Evolutionary conservation across 257 asterid genomes (phyloP), one percentile per base, ranked within the genome.

Genomic region (Solanum lycopersicoides): DNA sequence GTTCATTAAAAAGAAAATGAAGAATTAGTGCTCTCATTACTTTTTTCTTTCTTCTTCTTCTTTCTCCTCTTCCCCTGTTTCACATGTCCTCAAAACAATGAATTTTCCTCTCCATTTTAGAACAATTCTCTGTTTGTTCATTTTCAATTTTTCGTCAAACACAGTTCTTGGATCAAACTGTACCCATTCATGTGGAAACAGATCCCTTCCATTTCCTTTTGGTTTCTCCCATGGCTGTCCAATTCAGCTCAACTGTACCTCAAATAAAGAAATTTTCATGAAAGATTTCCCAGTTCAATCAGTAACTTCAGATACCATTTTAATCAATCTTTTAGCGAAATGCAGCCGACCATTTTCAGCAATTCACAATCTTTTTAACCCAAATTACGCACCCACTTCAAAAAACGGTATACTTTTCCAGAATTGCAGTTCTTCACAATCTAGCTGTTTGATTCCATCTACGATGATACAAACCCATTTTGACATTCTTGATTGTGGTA

Each of bases 181-280:
- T 90, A 88, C 88, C 16, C 93, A 85, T 68, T 83, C 93, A 28
- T 96, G 99, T 87, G 98, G 97, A 45, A 83, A 71, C 20, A 80
- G 25, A 6, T 2, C 41, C 7, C 90, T 96, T 86, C 94, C 91
- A 0, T 95, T 88, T 87, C 95, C 98, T 0, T 96, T 96, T 87
- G 99, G 99, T 79, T 95, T 95, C 89, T 95, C 99, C 7, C 11
- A 89, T 39, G 93, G 90, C 85, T 96, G 99, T 88, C 83, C 88
- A 82, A 95, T 96, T 91, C 95, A 25, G 16, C 89, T 96, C 34
- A 93, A 91, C 69, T 96, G 99, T 92, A 89, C 91, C 88, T 63
- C 89, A 79, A 92, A 91, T 88, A 94, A 91, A 44, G 86, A 56
- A 56, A 56, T 56, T 18, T 56, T 93, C 1, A 90, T 93, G 74